Base-by-base conservation (phyloP, 2,329 filamentous ascomycete species). In the Ambrosiella xylebori region DNA sequence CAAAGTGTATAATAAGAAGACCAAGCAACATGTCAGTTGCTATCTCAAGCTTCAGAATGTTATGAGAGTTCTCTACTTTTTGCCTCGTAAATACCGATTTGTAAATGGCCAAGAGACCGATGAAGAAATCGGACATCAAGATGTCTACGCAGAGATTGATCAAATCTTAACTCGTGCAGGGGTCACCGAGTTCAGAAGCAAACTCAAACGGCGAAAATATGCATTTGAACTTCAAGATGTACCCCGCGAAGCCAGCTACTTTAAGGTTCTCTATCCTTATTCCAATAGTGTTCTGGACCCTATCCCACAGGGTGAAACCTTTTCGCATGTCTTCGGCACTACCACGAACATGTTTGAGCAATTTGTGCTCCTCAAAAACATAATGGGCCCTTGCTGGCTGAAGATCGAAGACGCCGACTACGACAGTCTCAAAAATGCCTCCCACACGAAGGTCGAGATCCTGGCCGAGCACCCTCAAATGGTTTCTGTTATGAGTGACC, bases 361-460 rank as follows among this genome's bases (percentile, higher is more conserved):
- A 65, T 98, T 98, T 67, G 93, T 98, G 17, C 77, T 98, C 4
- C 96, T 90, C 86, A 97, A 96, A 73, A 95, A 95, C 67, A 87
- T 98, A 64, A 98, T 96, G 91, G 93, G 93, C 1, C 93, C 93
- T 37, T 97, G 93, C 69, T 98, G 93, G 93, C 78, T 98, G 51
- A 90, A 85, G 67, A 93, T 98, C 58, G 79, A 89, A 63, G 84
- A 86, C 63, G 86, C 86, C 37, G 84, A 96, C 68, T 96, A 95
- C 67, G 78, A 79, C 15, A 76, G 85, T 5, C 77, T 97, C 63
- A 91, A 88, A 69, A 96, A 96, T 65, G 86, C 89, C 9, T 98
- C 93, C 0, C 93, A 94, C 79, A 96, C 93, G 76, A 97, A 96
- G 70, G 80, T 98, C 9, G 93, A 98, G 70, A 82, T 95, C 54